Percentiles rank a stretch among this genome's conserved stretches.
These are phyloP conservation scores for Sanguinoderma infundibulare DNA, from an alignment of 1,284 basidiomycete genomes.

Conservation along the genomic window DNA sequence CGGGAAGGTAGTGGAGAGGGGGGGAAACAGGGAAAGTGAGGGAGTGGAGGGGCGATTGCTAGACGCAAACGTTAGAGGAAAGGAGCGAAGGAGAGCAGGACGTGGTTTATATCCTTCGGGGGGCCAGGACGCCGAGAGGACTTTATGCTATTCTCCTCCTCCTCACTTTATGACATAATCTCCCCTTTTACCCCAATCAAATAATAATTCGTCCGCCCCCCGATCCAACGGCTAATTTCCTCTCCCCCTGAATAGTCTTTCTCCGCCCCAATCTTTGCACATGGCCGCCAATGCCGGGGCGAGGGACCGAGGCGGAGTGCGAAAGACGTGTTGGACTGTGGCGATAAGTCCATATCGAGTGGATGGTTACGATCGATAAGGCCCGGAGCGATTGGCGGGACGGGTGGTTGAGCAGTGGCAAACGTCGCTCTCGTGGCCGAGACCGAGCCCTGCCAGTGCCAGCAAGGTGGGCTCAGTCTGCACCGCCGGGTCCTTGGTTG, in stretches of 20 bases:
- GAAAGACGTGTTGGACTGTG: conserved; percentile 13
- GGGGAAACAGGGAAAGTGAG: neutral
- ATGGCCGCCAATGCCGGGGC: conserved; percentile 8
- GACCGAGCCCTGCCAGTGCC: neutral
- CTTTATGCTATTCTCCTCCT: conserved; percentile 15
- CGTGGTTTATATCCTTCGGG: conserved; percentile 25
- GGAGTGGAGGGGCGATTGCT: neutral
- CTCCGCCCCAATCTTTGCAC: conserved; percentile 13
- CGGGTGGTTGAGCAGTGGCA: neutral
- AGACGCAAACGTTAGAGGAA: conserved; percentile 13
- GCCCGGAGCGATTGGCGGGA: neutral
- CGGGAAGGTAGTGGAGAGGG: neutral
- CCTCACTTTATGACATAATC: conserved; percentile 15
- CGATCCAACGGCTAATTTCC: neutral
- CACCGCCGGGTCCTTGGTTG: neutral
- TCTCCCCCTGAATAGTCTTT: conserved; percentile 1
- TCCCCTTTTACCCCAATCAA: conserved; percentile 5
- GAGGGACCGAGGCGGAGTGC: conserved; percentile 13
- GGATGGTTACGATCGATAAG: conserved; percentile 27
- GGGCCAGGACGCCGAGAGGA: conserved; percentile 18
- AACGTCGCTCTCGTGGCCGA: neutral
- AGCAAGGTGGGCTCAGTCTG: neutral
- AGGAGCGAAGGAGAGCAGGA: conserved; percentile 8
- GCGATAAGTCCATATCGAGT: conserved; percentile 16
- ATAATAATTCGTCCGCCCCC: conserved; percentile 1